Percentiles rank a stretch among this genome's conserved stretches.
phyloP scores from a whole-genome alignment of 2,329 filamentous ascomycete species.

The Neofusicoccum ribis region DNA sequence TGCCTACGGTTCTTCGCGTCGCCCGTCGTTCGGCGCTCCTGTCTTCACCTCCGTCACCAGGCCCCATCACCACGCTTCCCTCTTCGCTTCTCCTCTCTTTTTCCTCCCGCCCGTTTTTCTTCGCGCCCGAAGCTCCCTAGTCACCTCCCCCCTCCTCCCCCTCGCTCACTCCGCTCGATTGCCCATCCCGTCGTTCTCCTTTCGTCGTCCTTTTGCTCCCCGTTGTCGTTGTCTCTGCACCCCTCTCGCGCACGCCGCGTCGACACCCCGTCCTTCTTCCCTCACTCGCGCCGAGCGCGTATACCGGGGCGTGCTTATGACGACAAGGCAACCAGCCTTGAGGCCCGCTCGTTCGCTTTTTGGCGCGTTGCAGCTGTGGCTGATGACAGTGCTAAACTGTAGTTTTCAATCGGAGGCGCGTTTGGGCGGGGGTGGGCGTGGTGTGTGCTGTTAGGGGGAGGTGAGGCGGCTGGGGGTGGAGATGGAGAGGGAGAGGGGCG shows the following conservation, averaged over 20 bases:
- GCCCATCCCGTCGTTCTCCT: neutral
- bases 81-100: neutral
- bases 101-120: neutral
- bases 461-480: neutral
- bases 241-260: neutral
- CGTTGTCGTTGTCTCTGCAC: neutral
- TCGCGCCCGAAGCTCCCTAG: neutral
- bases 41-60: neutral
- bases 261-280: too few species aligned
- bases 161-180: too few species aligned
- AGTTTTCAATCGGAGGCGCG: conserved; percentile 21
- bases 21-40: neutral
- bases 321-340: neutral
- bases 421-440: neutral
- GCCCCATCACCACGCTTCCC: neutral
- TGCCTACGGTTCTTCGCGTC: neutral
- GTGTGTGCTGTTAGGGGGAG: neutral
- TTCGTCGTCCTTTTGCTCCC: neutral
- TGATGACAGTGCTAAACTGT: conserved; percentile 13
- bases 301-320: neutral
- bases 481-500: neutral
- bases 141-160: neutral
- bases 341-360: neutral
- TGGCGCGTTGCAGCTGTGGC: neutral
- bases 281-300: too few species aligned